A percentile compares a stretch with the other conserved stretches of the same genome.
These are phyloP conservation scores for Trametes sp. DNA, from an alignment of 1,284 basidiomycete genomes.

Conservation along the genomic window DNA sequence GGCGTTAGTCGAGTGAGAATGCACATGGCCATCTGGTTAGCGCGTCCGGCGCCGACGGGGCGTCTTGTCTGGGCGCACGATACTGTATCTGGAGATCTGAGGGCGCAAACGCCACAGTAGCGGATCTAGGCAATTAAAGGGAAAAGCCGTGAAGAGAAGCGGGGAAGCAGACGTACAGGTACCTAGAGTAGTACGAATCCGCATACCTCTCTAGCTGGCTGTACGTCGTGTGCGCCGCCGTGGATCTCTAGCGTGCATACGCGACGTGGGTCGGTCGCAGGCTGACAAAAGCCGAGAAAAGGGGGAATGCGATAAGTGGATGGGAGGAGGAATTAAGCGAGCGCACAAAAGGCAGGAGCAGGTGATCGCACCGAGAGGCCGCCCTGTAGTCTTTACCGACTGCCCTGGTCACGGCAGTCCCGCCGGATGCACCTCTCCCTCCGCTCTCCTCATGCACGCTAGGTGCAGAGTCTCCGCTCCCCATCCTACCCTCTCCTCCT, in stretches of 20 bases:
- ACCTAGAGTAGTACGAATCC: not conserved
- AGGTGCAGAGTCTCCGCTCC: conserved; percentile 9
- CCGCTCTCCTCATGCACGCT: conserved; percentile 21
- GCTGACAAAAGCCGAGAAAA: not conserved
- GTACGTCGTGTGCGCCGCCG: not conserved
- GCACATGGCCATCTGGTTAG: not conserved
- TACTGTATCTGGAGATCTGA: conserved; percentile 20
- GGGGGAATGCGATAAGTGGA: conserved; percentile 7
- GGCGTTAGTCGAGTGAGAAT: too few relatives aligned
- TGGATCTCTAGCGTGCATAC: not conserved
- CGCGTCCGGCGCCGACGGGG: not conserved
- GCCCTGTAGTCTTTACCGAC: conserved; percentile 7
- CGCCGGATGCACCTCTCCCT: not conserved
- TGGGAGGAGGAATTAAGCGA: conserved; percentile 20
- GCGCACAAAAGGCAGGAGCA: conserved; percentile 21
- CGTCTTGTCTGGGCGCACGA: not conserved
- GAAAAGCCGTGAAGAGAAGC: conserved; percentile 13
- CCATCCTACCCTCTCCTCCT: conserved; percentile 8
- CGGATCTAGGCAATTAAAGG: conserved; percentile 28
- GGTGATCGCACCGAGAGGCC: conserved; percentile 25
- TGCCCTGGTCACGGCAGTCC: conserved; percentile 12
- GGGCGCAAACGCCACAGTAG: conserved; percentile 12
- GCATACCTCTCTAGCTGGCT: not conserved
- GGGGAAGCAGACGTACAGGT: conserved; percentile 10
- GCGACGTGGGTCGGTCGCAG: not conserved